phyloP scores from a whole-genome alignment of 768 basidiomycete genomes.

The Neoboletus brunneissimus region DNA sequence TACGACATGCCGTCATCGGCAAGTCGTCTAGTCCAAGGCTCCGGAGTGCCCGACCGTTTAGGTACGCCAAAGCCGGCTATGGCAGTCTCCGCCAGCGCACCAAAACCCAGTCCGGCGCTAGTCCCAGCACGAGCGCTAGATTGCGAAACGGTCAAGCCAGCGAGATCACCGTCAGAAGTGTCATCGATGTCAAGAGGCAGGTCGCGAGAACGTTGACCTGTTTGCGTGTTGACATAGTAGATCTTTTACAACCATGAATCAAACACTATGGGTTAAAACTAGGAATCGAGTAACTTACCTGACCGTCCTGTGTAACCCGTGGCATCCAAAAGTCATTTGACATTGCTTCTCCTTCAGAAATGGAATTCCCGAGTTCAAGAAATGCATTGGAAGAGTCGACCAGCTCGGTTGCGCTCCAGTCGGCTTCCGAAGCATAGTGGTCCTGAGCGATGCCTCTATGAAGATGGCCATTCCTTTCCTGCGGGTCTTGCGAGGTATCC shows the following conservation, averaged over 20 bases:
- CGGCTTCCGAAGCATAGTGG: constrained; percentile 38
- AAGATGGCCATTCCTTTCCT: constrained; percentile 9
- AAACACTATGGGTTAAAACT: not conserved
- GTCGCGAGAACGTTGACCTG: constrained; percentile 78
- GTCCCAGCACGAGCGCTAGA: constrained; percentile 54
- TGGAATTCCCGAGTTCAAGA: constrained; percentile 30
- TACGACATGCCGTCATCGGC: constrained; percentile 82
- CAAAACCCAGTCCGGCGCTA: constrained; percentile 50
- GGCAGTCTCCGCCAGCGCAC: constrained; percentile 34
- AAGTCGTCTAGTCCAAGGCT: constrained; percentile 79
- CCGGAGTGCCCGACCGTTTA: constrained; percentile 59
- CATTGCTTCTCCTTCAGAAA: constrained; percentile 32
- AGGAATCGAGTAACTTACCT: constrained; percentile 49
- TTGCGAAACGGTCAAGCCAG: constrained; percentile 52
- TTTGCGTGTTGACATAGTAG: constrained; percentile 91
- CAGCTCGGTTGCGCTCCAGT: constrained; percentile 40
- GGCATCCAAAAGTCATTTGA: constrained; percentile 91
- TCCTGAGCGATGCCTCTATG: constrained; percentile 21
- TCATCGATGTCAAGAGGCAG: constrained; percentile 76
- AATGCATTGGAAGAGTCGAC: constrained; percentile 38
- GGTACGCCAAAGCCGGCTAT: constrained; percentile 60
- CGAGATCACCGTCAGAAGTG: constrained; percentile 59
- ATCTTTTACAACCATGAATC: constrained; percentile 52
- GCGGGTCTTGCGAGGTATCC: constrained; percentile 13
- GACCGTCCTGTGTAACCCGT: constrained; percentile 74